phyloP scores from a whole-genome alignment of 2,329 filamentous ascomycete genomes.

The Fusarium sp. region DNA sequence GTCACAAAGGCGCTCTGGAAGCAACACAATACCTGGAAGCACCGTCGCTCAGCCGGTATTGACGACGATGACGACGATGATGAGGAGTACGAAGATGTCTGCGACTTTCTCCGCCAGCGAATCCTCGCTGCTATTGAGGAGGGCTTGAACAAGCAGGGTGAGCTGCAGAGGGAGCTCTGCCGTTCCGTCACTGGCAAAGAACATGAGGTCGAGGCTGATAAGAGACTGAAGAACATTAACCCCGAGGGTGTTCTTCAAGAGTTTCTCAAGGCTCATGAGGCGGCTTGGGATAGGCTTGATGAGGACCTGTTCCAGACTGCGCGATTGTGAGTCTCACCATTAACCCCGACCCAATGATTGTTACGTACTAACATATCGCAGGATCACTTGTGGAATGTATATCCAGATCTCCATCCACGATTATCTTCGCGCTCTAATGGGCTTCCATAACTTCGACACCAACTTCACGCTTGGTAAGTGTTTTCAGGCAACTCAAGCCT shows the following conservation, averaged over 20 bases:
- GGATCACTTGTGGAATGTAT: conserved; percentile 66
- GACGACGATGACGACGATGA: background rate
- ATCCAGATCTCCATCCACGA: conserved; percentile 60
- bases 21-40: background rate
- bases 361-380: background rate
- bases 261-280: background rate
- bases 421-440: conserved; percentile 54
- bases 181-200: background rate
- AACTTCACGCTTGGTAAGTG: conserved; percentile 63
- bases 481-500: background rate
- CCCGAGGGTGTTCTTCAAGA: background rate
- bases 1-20: background rate
- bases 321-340: background rate
- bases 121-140: background rate
- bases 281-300: background rate
- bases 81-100: background rate
- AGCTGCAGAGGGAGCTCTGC: background rate
- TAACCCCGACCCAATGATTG: too few species aligned
- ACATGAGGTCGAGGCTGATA: background rate
- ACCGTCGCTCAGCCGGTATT: background rate
- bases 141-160: background rate
- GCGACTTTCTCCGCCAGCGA: background rate
- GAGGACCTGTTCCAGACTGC: conserved; percentile 1
- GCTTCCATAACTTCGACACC: conserved; percentile 65
- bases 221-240: background rate